Evolutionary conservation across 2,329 filamentous ascomycete species (phyloP).

Genomic region (Cercospora canescens): DNA sequence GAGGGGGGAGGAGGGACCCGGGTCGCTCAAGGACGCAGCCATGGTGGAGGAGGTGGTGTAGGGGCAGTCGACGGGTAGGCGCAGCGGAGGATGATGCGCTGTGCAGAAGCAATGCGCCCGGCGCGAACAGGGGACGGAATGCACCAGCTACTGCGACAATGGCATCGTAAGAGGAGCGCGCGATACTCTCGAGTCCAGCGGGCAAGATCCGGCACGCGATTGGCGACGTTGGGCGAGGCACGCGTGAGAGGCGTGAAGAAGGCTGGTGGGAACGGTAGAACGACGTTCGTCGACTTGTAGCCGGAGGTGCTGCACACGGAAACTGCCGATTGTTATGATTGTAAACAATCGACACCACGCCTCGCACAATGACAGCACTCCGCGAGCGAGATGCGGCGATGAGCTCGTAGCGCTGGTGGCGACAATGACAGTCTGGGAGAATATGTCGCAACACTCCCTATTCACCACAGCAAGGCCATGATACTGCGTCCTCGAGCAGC

Average conservation of each 20-base stretch:
- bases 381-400: not conserved
- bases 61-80: conserved; percentile 16
- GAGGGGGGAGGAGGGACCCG: conserved; percentile 25
- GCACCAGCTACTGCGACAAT: conserved; percentile 7
- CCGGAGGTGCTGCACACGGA: not conserved
- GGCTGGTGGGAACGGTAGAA: not conserved
- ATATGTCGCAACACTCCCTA: not conserved
- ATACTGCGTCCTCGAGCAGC: not conserved
- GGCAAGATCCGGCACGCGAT: conserved; percentile 7
- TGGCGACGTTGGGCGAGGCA: conserved; percentile 5
- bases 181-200: not conserved
- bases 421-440: not conserved
- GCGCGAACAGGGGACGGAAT: not conserved
- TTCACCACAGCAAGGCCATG: not conserved
- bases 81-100: conserved; percentile 7
- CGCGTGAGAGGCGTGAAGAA: conserved; percentile 9
- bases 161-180: conserved; percentile 5
- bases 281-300: not conserved
- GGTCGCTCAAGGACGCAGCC: conserved; percentile 6
- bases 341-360: not conserved
- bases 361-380: not conserved
- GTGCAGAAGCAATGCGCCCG: conserved; percentile 7
- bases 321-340: not conserved
- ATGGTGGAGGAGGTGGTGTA: conserved; percentile 16
- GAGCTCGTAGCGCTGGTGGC: not conserved